phyloP scores from a whole-genome alignment of 768 basidiomycete genomes.

The Mrakia hoshinonis region DNA sequence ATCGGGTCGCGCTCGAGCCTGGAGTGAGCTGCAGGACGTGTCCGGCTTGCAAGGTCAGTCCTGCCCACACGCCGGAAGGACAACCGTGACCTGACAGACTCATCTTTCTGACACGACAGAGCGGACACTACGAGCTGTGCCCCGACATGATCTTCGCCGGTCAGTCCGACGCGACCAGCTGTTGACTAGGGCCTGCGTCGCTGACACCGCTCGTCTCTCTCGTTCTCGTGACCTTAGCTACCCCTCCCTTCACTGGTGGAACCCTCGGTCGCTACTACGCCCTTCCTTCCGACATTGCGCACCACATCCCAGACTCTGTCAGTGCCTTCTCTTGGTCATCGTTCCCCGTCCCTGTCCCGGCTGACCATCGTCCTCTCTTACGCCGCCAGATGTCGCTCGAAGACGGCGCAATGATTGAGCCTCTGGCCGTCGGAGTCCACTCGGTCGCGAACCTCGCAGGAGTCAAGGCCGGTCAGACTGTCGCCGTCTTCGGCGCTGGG shows the following conservation, averaged over 20 bases:
- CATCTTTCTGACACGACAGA: constrained; percentile 27
- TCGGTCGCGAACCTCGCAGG: constrained; percentile 68
- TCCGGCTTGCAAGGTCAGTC: constrained; percentile 57
- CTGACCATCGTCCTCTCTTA: background rate
- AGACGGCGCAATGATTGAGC: constrained; percentile 97
- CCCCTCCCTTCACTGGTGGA: constrained; percentile 77
- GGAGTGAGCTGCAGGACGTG: constrained; percentile 77
- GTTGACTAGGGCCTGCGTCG: background rate
- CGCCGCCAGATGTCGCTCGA: constrained; percentile 46
- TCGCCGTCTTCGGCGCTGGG: constrained; percentile 69
- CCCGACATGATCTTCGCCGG: background rate
- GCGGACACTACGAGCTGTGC: constrained; percentile 68
- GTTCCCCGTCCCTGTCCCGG: background rate
- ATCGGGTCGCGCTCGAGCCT: constrained; percentile 85
- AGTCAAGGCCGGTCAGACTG: constrained; percentile 63
- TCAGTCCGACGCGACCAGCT: background rate
- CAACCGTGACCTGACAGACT: no score
- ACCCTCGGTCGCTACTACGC: constrained; percentile 66
- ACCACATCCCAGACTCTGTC: constrained; percentile 21
- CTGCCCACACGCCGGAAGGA: no score
- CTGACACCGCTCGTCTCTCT: background rate
- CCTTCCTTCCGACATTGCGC: constrained; percentile 70
- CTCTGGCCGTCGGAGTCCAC: constrained; percentile 84
- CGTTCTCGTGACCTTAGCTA: constrained; percentile 77
- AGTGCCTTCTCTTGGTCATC: background rate